Evolutionary conservation across 2,329 filamentous ascomycete genomes (phyloP), one percentile per base, ranked within the genome.

Genomic region (Arachnopeziza araneosa): DNA sequence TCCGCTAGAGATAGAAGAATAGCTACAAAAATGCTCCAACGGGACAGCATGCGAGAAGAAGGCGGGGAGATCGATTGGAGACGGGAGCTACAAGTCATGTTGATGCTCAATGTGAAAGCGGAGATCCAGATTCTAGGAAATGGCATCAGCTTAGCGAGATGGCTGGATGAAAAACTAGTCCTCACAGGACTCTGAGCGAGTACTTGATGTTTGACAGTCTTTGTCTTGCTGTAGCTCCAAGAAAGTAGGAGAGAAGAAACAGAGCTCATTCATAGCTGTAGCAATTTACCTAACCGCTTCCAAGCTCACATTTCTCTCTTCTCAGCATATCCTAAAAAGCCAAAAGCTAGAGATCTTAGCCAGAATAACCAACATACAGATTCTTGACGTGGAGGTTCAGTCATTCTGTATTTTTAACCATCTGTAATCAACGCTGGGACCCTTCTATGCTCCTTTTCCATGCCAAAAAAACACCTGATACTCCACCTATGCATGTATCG

Each of bases 41-140:
- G 72, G 14, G 73, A 78, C 0, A 67, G 69, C 7, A 66, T 67
- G 1, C 70, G 71, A 8, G 64, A 66, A 0, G 19, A 64, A 0
- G 63, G 6, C 49, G 75, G 12, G 63, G 75, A 76, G 1, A 57
- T 66, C 0, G 74, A 77, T 7, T 75, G 83, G 63, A 74, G 75
- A 30, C 73, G 73, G 2, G 87, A 92, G 67, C 66, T 93, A 19
- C 89, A 91, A 68, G 67, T 79, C 0, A 92, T 93, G 89, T 74
- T 93, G 22, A 81, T 89, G 75, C 75, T 93, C 55, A 88, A 88
- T 56, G 67, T 86, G 54, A 95, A 93, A 69, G 88, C 87, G 0
- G 90, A 95, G 70, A 90, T 93, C 55, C 89, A 95, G 68, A 81
- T 85, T 21, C 73, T 90, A 7, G 86, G 89, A 58, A 76, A 66